Evolutionary conservation across 78 protist species (phyloP).

Genomic region (Dictyostelium intermedium): DNA sequence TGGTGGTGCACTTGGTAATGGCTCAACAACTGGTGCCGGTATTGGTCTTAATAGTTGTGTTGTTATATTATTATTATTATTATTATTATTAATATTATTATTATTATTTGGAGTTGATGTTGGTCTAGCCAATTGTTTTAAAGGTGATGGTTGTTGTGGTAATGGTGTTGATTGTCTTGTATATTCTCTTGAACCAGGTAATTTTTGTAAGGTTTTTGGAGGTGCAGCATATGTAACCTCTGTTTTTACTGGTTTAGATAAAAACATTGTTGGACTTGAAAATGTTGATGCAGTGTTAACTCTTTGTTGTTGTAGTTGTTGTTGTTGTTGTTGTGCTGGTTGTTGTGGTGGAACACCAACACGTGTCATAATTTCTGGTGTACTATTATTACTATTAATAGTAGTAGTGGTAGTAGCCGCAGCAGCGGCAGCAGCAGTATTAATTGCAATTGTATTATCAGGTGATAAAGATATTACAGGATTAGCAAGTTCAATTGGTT

Average conservation of each 20-base stretch:
- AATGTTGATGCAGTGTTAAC: neutral
- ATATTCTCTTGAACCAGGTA: conserved; percentile 1
- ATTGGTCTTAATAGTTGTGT: neutral
- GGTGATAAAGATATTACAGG: neutral
- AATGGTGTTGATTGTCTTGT: neutral
- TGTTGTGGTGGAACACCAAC: neutral
- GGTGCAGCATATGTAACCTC: neutral
- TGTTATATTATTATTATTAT: neutral
- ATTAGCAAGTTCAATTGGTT: neutral
- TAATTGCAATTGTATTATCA: neutral
- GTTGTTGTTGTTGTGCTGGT: neutral
- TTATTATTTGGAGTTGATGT: neutral
- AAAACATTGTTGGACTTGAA: neutral
- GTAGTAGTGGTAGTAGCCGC: neutral
- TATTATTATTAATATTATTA: neutral
- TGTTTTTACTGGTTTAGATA: neutral
- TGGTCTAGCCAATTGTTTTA: neutral
- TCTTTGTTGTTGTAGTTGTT: neutral
- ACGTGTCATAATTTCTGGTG: neutral
- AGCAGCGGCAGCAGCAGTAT: no score
- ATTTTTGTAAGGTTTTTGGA: neutral
- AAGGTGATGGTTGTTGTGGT: neutral
- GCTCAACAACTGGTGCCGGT: neutral
- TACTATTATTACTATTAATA: neutral
- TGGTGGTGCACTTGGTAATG: neutral